Evolutionary conservation across 129 eudicot genomes (phyloP).

Genomic region (Artemisia annua): DNA sequence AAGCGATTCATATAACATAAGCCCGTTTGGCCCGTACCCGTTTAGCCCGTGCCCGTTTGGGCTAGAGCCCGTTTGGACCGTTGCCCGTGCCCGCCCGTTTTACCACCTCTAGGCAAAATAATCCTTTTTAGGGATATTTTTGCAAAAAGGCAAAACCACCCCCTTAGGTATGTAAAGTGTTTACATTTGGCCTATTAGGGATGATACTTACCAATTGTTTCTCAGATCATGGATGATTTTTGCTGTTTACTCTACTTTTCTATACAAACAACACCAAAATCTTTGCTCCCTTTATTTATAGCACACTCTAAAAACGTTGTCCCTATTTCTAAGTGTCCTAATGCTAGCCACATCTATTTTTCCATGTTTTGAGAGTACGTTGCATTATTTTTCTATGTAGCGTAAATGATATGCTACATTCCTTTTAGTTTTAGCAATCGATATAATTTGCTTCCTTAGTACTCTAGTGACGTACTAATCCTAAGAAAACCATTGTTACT

Average conservation of each 20-base stretch:
- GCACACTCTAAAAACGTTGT: neutral
- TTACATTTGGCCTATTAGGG: too few relatives aligned
- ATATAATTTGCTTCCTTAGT: neutral
- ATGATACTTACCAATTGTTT: too few relatives aligned
- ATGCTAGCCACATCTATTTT: neutral
- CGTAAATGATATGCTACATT: neutral
- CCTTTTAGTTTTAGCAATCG: slow-evolving; percentile 5
- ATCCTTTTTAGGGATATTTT: neutral
- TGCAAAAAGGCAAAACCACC: too few relatives aligned
- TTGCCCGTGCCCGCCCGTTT: too few relatives aligned
- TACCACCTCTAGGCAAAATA: too few relatives aligned
- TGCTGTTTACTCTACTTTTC: neutral
- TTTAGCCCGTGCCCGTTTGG: too few relatives aligned
- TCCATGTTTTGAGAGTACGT: neutral
- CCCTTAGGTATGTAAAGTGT: too few relatives aligned
- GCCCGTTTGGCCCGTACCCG: too few relatives aligned
- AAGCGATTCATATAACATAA: too few relatives aligned
- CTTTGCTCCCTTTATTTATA: slow-evolving; percentile 7
- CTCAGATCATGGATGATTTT: too few relatives aligned
- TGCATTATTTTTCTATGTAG: neutral
- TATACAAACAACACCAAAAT: slow-evolving; percentile 8
- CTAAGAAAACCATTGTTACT: neutral
- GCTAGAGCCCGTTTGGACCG: too few relatives aligned
- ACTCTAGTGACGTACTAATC: neutral
- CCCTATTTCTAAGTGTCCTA: neutral